Percentiles rank a stretch among this genome's conserved stretches.
Evolutionary conservation across 768 basidiomycete genomes (phyloP).

Genomic region (Dioszegia hungarica): DNA sequence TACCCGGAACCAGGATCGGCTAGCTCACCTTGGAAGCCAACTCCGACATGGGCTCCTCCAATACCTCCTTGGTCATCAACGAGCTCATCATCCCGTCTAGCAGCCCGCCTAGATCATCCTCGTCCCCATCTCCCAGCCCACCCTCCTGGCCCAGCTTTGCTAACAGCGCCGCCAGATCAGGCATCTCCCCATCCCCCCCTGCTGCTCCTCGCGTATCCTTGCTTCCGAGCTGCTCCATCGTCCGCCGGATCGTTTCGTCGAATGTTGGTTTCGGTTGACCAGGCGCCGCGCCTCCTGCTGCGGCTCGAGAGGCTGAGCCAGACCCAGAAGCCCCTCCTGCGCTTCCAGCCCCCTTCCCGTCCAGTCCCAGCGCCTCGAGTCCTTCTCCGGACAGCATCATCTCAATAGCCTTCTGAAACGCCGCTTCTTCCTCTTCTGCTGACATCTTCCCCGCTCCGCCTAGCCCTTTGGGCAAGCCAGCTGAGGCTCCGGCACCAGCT

Average conservation of each 20-base stretch:
- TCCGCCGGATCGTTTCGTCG: constrained; percentile 29
- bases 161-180: constrained; percentile 24
- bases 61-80: constrained; percentile 48
- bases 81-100: constrained; percentile 51
- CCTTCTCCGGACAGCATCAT: constrained; percentile 41
- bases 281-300: not conserved
- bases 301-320: not conserved
- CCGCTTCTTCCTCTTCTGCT: constrained; percentile 37
- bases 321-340: too few relatives aligned
- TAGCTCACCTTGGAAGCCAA: constrained; percentile 44
- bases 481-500: not conserved
- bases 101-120: constrained; percentile 38
- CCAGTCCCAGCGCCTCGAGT: constrained; percentile 34
- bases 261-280: constrained; percentile 19
- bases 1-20: not conserved
- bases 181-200: not conserved
- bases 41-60: constrained; percentile 49
- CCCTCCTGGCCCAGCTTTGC: constrained; percentile 26
- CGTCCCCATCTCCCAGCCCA: constrained; percentile 25
- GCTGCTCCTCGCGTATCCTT: not conserved
- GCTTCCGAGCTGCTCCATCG: constrained; percentile 22
- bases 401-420: constrained; percentile 40
- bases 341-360: constrained; percentile 8
- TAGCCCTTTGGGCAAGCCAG: too few relatives aligned
- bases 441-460: constrained; percentile 3